phyloP scores from a whole-genome alignment of 2,329 filamentous ascomycete genomes.

The Clonostachys sp. region DNA sequence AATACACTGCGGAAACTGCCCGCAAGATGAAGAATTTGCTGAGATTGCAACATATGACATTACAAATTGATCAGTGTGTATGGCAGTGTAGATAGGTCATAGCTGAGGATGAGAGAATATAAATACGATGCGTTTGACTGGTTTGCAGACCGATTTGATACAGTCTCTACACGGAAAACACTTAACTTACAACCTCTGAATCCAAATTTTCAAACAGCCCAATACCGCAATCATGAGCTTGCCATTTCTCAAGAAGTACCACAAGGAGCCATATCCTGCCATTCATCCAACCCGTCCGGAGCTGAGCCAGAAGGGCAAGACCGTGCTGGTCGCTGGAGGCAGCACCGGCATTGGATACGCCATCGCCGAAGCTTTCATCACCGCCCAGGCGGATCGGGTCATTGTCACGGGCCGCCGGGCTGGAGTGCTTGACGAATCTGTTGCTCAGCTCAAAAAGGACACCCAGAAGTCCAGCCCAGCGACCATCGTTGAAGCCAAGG shows the following conservation, averaged over 20 bases:
- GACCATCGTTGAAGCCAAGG: not conserved
- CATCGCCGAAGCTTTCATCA: conserved; percentile 14
- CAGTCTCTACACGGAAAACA: no score
- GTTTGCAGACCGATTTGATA: no score
- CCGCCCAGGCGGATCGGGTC: conserved; percentile 1
- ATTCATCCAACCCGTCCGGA: conserved; percentile 29
- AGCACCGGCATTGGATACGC: conserved; percentile 32
- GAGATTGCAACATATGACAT: no score
- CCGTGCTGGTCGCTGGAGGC: conserved; percentile 31
- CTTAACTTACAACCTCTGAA: no score
- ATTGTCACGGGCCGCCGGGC: not conserved
- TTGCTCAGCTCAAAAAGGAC: not conserved
- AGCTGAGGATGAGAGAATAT: no score
- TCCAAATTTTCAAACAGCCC: no score
- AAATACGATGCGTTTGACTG: no score
- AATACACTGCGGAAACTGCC: no score
- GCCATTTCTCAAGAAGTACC: conserved; percentile 5
- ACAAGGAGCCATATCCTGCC: conserved; percentile 24
- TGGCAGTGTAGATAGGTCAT: no score
- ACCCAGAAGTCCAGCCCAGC: not conserved
- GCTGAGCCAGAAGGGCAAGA: conserved; percentile 27
- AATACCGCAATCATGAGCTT: not conserved
- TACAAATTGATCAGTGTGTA: no score
- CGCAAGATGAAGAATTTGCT: no score
- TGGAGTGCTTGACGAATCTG: not conserved